phyloP scores from a whole-genome alignment of 257 asterid species.

The Rauvolfia tetraphylla region DNA sequence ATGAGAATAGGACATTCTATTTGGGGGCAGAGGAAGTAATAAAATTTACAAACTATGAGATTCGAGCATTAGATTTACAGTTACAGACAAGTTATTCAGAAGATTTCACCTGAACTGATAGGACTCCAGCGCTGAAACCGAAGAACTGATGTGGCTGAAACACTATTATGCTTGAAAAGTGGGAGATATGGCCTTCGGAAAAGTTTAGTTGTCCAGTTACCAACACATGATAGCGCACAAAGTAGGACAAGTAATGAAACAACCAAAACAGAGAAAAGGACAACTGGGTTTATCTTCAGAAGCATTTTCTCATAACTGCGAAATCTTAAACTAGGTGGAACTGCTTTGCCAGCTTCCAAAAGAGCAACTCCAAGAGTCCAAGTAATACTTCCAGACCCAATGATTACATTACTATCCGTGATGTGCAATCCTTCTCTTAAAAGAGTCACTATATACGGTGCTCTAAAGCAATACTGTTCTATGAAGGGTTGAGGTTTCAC shows the following conservation, averaged over 20 bases:
- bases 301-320: conserved; percentile 45
- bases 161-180: conserved; percentile 57
- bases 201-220: conserved; percentile 52
- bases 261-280: conserved; percentile 43
- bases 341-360: conserved; percentile 83
- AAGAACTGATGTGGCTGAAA: conserved; percentile 54
- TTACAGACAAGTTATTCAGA: not conserved
- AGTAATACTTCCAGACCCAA: conserved; percentile 94
- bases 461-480: conserved; percentile 94
- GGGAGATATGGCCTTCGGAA: conserved; percentile 63
- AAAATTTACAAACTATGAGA: not conserved
- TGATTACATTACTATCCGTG: conserved; percentile 53
- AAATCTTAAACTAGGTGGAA: conserved; percentile 40
- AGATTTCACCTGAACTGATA: conserved; percentile 58
- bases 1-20: not conserved
- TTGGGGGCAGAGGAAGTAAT: not conserved
- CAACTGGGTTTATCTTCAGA: conserved; percentile 49
- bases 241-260: conserved; percentile 62
- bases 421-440: conserved; percentile 94
- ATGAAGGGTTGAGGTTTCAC: conserved; percentile 93
- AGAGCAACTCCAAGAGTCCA: conserved; percentile 99
- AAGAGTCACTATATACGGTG: conserved; percentile 76
- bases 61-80: not conserved
- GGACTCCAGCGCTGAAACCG: conserved; percentile 93
- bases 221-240: conserved; percentile 47